Conservation (phyloP, 2,329 filamentous ascomycete genomes). For the Ophiostoma sp. region DNA sequence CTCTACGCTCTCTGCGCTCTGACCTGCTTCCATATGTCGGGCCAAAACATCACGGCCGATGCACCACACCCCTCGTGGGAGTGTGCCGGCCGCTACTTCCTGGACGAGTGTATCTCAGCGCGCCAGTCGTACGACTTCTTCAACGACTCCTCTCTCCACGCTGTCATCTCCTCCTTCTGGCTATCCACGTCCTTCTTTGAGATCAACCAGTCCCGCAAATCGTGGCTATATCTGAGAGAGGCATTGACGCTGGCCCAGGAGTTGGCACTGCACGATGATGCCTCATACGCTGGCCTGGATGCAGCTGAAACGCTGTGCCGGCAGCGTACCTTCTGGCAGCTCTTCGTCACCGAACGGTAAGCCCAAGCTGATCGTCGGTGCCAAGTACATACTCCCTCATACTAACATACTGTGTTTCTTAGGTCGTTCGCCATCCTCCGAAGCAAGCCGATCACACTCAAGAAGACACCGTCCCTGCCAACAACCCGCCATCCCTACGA, state of each 20-base stretch:
- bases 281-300: slow-evolving; percentile 51
- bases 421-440: slow-evolving; percentile 65
- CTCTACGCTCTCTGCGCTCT: slow-evolving; percentile 60
- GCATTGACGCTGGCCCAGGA: slow-evolving; percentile 61
- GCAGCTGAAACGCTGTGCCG: slow-evolving; percentile 54
- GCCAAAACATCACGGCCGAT: slow-evolving; percentile 43
- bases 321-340: slow-evolving; percentile 60
- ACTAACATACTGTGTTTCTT: not conserved
- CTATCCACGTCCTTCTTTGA: slow-evolving; percentile 62
- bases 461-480: slow-evolving; percentile 58
- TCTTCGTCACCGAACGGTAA: slow-evolving; percentile 63
- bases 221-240: slow-evolving; percentile 63
- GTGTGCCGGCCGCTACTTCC: slow-evolving; percentile 54
- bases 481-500: slow-evolving; percentile 55
- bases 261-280: slow-evolving; percentile 59
- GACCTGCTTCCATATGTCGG: slow-evolving; percentile 52
- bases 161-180: slow-evolving; percentile 64
- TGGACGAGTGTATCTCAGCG: slow-evolving; percentile 59
- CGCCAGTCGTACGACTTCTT: slow-evolving; percentile 59
- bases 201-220: slow-evolving; percentile 60
- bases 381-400: not conserved
- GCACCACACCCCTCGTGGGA: slow-evolving; percentile 47
- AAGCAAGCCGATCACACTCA: slow-evolving; percentile 62
- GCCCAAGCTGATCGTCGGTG: not conserved
- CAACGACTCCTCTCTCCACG: slow-evolving; percentile 54